Percentiles rank a stretch among this genome's conserved stretches.
These are phyloP conservation scores for Dacryopinax spathularia DNA, from an alignment of 768 basidiomycete genomes.

Conservation along the genomic window DNA sequence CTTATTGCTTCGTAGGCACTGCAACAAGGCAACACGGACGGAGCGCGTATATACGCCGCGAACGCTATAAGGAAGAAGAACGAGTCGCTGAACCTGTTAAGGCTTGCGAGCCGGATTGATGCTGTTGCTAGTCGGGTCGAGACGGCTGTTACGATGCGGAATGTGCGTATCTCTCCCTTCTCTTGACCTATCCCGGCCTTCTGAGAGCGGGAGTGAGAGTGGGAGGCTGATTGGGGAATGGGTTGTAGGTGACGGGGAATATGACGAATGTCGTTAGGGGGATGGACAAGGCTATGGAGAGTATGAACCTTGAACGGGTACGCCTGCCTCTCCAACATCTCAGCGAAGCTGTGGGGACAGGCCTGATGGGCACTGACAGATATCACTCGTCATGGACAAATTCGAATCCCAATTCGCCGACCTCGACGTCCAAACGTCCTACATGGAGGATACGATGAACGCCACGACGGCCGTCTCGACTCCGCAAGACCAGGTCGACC, in stretches of 20 bases:
- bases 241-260: slow-evolving; percentile 83
- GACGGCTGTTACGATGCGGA: slow-evolving; percentile 93
- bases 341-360: background rate
- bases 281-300: slow-evolving; percentile 99
- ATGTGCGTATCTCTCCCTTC: slow-evolving; percentile 12
- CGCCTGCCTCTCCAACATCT: background rate
- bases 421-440: slow-evolving; percentile 92
- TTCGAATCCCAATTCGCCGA: slow-evolving; percentile 94
- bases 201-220: too few species aligned
- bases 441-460: slow-evolving; percentile 96
- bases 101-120: slow-evolving; percentile 83
- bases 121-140: slow-evolving; percentile 94
- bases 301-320: slow-evolving; percentile 95
- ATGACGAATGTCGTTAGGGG: slow-evolving; percentile 94
- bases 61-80: slow-evolving; percentile 98
- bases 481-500: slow-evolving; percentile 94
- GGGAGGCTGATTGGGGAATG: background rate
- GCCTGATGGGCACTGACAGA: slow-evolving; percentile 49
- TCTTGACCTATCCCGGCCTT: background rate
- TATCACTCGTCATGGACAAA: slow-evolving; percentile 97
- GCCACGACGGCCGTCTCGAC: slow-evolving; percentile 83
- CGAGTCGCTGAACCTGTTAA: slow-evolving; percentile 79
- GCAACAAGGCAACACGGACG: slow-evolving; percentile 90
- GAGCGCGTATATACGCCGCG: slow-evolving; percentile 93
- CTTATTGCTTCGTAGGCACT: slow-evolving; percentile 50